Evolutionary conservation across 2,329 filamentous ascomycete genomes (phyloP), one percentile per base, ranked within the genome.

Genomic region (Ophiocordyceps australis): DNA sequence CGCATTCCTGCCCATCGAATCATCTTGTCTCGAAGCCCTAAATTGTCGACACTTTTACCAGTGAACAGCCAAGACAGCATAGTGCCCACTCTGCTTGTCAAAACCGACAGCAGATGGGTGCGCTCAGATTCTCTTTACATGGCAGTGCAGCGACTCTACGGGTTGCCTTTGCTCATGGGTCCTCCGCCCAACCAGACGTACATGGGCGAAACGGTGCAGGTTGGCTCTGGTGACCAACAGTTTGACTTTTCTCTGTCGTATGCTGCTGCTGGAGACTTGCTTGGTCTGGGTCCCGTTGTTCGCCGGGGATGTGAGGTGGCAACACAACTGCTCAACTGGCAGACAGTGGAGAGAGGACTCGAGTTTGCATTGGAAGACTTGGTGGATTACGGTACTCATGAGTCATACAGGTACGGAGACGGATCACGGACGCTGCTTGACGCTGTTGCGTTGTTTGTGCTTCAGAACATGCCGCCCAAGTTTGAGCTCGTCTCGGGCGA

Each of bases 171-270:
- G 5, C 48, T 67, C 18, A 41, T 39, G 5, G 39, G 48, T 2
- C 47, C 43, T 1, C 43, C 41, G 15, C 40, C 36, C 15, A 35
- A 34, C 18, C 34, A 35, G 7, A 26, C 36, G 14, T 41, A 49
- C 14, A 38, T 42, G 9, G 38, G 36, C 5, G 42, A 48, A 3
- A 37, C 52, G 17, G 41, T 43, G 0, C 38, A 55, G 38, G 46
- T 54, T 28, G 48, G 56, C 14, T 45, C 52, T 25, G 34, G 46
- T 23, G 36, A 40, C 14, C 57, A 62, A 7, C 56, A 54, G 13
- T 57, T 69, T 30, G 50, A 59, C 17, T 65, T 66, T 32, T 62
- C 62, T n/a, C 47, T 80, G 13, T 67, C 68, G 14, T 76, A 77
- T 38, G 62, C 71, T 23, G 69, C 72, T 15, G 64, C 70, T 5